Percentiles rank a stretch among this genome's conserved stretches.
These are phyloP conservation scores for Chalciporus sphaerocephalus DNA, from an alignment of 768 basidiomycete species.

Conservation along the genomic window DNA sequence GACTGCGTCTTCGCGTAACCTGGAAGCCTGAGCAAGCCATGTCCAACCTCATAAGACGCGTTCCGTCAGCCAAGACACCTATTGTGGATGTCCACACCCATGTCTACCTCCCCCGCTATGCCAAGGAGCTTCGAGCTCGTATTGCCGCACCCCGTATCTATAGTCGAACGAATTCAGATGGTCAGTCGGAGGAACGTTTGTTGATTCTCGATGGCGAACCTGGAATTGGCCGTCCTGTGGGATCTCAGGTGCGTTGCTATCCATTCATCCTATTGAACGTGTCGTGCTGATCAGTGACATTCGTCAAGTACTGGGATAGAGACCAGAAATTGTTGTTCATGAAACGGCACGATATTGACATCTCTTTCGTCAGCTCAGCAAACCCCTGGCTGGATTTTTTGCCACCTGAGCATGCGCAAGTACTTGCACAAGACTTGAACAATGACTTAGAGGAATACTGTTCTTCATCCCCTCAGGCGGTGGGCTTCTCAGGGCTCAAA, in stretches of 20 bases:
- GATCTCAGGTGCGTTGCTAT: slow-evolving; percentile 52
- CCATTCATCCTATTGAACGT: background rate
- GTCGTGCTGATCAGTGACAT: slow-evolving; percentile 8
- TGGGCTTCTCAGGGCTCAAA: slow-evolving; percentile 39
- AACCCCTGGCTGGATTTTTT: slow-evolving; percentile 94
- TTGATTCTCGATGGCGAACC: slow-evolving; percentile 79
- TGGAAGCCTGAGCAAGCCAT: slow-evolving; percentile 20
- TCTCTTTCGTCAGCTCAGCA: slow-evolving; percentile 78
- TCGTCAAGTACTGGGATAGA: slow-evolving; percentile 65
- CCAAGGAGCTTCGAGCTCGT: slow-evolving; percentile 62
- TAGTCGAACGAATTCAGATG: slow-evolving; percentile 38
- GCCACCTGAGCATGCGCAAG: slow-evolving; percentile 57
- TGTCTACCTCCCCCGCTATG: slow-evolving; percentile 78
- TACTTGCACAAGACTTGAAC: slow-evolving; percentile 69
- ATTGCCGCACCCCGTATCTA: slow-evolving; percentile 65
- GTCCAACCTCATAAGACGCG: slow-evolving; percentile 23
- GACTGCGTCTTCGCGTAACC: too few species aligned
- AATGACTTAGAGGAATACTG: slow-evolving; percentile 77
- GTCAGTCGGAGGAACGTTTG: slow-evolving; percentile 58
- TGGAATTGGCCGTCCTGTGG: slow-evolving; percentile 74
- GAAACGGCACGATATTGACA: slow-evolving; percentile 75
- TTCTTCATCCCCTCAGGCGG: slow-evolving; percentile 49
- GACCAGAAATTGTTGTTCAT: slow-evolving; percentile 80
- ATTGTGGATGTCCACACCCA: slow-evolving; percentile 86
- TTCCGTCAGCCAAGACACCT: slow-evolving; percentile 27